Conservation (phyloP, 768 basidiomycete genomes). For the Kwoniella bestiolae region DNA sequence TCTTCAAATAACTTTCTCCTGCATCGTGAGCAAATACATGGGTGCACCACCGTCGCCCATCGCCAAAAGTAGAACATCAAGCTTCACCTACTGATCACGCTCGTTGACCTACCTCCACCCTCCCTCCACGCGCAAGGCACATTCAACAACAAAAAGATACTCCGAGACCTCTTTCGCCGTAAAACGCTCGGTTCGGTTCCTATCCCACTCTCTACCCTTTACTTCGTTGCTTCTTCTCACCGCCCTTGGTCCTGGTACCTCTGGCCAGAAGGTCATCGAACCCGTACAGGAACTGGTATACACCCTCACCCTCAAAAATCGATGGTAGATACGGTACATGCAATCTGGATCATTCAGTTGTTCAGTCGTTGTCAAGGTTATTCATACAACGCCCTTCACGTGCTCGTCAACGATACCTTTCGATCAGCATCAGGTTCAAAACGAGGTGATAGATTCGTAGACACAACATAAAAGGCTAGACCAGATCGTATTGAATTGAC, state of each 20-base stretch:
- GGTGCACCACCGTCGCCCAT: no score
- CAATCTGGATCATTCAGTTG: not conserved
- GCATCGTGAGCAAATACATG: no score
- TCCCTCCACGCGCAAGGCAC: not conserved
- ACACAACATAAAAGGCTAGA: no score
- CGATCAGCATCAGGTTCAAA: not conserved
- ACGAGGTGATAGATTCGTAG: no score
- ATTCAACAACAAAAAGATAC: not conserved
- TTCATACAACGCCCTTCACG: conserved; percentile 5
- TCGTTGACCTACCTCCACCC: not conserved
- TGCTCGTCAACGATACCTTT: not conserved
- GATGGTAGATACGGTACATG: no score
- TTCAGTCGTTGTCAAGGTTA: conserved; percentile 8
- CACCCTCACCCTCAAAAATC: not conserved
- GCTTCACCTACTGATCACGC: no score
- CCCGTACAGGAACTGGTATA: no score
- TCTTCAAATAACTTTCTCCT: no score
- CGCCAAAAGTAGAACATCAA: no score
- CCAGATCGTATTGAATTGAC: no score
- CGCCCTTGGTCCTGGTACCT: not conserved
- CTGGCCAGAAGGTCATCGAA: conserved; percentile 4
- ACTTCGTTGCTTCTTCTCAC: not conserved
- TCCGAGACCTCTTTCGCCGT: conserved; percentile 5
- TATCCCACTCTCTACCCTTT: not conserved
- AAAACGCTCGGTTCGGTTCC: conserved; percentile 1